Evolutionary conservation across 2,329 filamentous ascomycete genomes (phyloP), one percentile per base, ranked within the genome.

Genomic region (Cryphonectria radicalis): DNA sequence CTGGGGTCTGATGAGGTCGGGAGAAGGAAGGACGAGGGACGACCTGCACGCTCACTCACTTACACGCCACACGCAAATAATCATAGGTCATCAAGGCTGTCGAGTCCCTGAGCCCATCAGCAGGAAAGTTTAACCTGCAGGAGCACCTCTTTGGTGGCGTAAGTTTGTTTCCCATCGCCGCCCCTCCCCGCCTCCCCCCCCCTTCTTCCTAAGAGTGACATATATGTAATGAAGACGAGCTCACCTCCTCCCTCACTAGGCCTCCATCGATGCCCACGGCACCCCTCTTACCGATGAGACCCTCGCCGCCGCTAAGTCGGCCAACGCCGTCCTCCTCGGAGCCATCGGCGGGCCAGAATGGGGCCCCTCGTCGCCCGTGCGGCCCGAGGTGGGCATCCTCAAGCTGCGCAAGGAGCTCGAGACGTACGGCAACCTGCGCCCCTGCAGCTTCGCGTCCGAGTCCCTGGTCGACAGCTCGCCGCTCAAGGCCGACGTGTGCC

Each of bases 361-460:
- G 84, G 95, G 95, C 73, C 96, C 94, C 43, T 93, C 93, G 76
- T 84, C 77, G 79, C 76, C 90, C 71, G 92, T 98, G 74, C 93
- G 95, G 62, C 95, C 95, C 1, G 95, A 98, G 82, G 93, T 98
- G 84, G 95, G 95, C 73, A 90, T 98, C 77, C 91, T 98, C 73
- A 89, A 86, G 76, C 92, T 98, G 68, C 94, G 95, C 84, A 98
- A 97, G 84, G 93, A 98, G 83, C 93, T 98, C 87, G 88, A 89
- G 79, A 94, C 95, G 70, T 98, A 97, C 83, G 95, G 95, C 77
- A 98, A 98, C 88, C 90, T 98, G 71, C 92, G 95, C 7, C 95
- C 95, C 13, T 98, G 95, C 88, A 97, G 93, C 88, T 98, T 99
- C 84, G 93, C 94, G 66, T 95, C 94, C 0, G 93, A 95, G 68